These are phyloP conservation scores for Verticillium nubilum DNA, from an alignment of 2,329 filamentous ascomycete genomes.

Conservation along the genomic window DNA sequence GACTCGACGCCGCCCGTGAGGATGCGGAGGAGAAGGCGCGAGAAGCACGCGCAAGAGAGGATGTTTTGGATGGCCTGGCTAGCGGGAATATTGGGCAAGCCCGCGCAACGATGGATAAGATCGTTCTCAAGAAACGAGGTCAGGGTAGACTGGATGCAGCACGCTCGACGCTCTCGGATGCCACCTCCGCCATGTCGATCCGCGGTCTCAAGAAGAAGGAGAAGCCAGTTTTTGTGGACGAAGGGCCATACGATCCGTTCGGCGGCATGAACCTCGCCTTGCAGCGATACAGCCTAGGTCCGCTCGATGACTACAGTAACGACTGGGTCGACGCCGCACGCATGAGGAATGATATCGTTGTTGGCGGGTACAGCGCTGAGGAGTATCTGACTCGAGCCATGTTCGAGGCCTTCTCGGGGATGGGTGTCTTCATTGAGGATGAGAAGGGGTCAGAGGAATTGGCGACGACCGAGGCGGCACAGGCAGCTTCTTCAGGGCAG, in stretches of 20 bases:
- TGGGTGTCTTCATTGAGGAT: slow-evolving; percentile 82
- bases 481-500: slow-evolving; percentile 24
- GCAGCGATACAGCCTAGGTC: slow-evolving; percentile 59
- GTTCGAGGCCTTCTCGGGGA: slow-evolving; percentile 82
- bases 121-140: slow-evolving; percentile 69
- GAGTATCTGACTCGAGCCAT: slow-evolving; percentile 80
- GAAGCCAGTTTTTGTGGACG: slow-evolving; percentile 42
- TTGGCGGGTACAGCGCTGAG: slow-evolving; percentile 76
- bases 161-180: slow-evolving; percentile 23
- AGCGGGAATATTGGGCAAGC: slow-evolving; percentile 56
- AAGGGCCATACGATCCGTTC: slow-evolving; percentile 84
- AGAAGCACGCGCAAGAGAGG: slow-evolving; percentile 57
- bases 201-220: slow-evolving; percentile 70
- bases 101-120: slow-evolving; percentile 50
- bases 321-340: slow-evolving; percentile 65
- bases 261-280: slow-evolving; percentile 65
- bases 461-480: slow-evolving; percentile 25
- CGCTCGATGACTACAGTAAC: slow-evolving; percentile 64
- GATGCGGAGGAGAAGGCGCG: slow-evolving; percentile 65
- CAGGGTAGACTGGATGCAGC: slow-evolving; percentile 34
- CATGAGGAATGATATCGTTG: slow-evolving; percentile 59
- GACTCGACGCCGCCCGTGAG: slow-evolving; percentile 59
- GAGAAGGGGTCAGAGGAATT: slow-evolving; percentile 48
- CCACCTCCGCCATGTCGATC: slow-evolving; percentile 51
- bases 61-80: slow-evolving; percentile 66